Evolutionary conservation across 2,329 filamentous ascomycete species (phyloP), one percentile per base, ranked within the genome.

Genomic region (Ambrosiella beaveri): DNA sequence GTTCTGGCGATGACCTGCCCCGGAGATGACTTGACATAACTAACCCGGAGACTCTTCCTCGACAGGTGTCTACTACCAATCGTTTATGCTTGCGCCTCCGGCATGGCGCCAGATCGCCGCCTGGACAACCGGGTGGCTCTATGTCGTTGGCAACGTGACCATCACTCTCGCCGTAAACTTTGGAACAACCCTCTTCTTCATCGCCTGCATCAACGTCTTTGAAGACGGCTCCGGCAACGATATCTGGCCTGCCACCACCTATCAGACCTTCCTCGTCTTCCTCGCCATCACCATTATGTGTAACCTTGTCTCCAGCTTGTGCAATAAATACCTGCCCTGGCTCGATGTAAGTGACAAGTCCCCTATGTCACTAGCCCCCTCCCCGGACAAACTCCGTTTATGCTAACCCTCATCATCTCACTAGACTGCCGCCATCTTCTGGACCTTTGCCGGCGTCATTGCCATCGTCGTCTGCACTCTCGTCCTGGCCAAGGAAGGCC

Each of bases 91-190:
- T 12, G 76, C 84, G 0, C 75, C 82, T 15, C 67, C 75, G 35
- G 69, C 68, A 13, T 84, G 78, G 71, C 80, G 84, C 57, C 78
- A 76, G 47, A 70, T 85, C 13, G 74, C 82, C 13, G 81, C 81
- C 38, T 88, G 82, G 79, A 79, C 86, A 61, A 85, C 81, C 63
- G 85, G 85, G 61, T 89, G 85, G 85, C 73, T 84, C 19, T 89
- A 86, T 66, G 78, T 87, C 15, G 81, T 88, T 56, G 86, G 86
- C 60, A 89, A 89, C 70, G 84, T 88, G 68, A 88, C 84, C 63
- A 90, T 90, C 64, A 88, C 85, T 0, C 74, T 88, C n/a, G 79
- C 84, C n/a, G 85, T 88, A 66, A 86, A 87, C 72, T 89, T 88
- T 64, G 86, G 84, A 6, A 88, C 86, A 2, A 85, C 82, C 0